Base-by-base conservation (phyloP, 2,329 filamentous ascomycete species). In the Venturia asperata region DNA sequence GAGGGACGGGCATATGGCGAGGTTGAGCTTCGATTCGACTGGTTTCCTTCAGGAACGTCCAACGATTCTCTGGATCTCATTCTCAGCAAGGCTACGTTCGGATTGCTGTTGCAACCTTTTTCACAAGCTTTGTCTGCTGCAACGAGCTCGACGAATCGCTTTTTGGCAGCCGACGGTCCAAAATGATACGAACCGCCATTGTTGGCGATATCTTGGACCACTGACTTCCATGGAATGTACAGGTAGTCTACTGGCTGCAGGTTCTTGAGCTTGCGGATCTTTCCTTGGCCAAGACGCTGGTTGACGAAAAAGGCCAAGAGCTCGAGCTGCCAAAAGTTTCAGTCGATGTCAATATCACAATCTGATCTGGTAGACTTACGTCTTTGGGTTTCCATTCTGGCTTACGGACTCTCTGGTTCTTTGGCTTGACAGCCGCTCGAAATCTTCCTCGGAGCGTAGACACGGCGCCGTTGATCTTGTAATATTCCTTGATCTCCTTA, bases 361-460 rank as follows among this genome's bases (percentile, higher is more conserved):
- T 10, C 27, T 10, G 19, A 37, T 37, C 24, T n/a, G 41, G 61
- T 17, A 17, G 6, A 81, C 87, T 81, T 75, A 90, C 88, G 76
- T 92, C 88, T 1, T 77, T 74, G 0, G 78, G 76, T 0, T 74
- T 79, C 88, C 88, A 92, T 66, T 81, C 75, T 0, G 89, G 88
- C 73, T 84, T 86, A 9, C 89, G 80, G 2, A 89, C 83, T 6
- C 89, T 79, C 65, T 84, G 80, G 42, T 82, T 78, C 69, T 84
- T 84, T 15, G 76, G 75, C 76, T 90, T 90, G 9, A 84, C 89
- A 70, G 91, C 73, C 2, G 82, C 84, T 5, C 89, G 80, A 69
- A 83, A 85, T 0, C 88, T 82, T 0, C 89, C 89, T 17, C 89
- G 82, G 45, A 92, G 78, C 0, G 89, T 92, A 13, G 87, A 89